phyloP scores from a whole-genome alignment of 1,139 yeast genomes.

The Pichia sp. region DNA sequence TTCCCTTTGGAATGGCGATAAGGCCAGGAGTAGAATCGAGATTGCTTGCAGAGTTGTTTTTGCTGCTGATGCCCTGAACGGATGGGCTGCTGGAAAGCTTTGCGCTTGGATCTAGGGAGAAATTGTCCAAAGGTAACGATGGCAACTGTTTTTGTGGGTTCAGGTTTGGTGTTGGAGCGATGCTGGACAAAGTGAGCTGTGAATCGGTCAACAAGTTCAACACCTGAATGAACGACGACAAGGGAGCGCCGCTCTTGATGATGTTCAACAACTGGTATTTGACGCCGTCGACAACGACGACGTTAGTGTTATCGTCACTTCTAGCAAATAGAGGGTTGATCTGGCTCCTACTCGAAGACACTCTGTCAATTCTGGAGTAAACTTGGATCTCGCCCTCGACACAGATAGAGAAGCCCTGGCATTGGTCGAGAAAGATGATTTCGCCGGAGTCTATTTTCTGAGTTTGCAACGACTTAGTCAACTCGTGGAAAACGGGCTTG shows the following conservation, averaged over 20 bases:
- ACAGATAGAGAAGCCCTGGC: constrained; percentile 82
- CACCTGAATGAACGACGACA: constrained; percentile 78
- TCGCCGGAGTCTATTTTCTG: constrained; percentile 79
- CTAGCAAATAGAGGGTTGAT: constrained; percentile 22
- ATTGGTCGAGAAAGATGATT: constrained; percentile 60
- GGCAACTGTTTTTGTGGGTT: constrained; percentile 10
- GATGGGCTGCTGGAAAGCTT: constrained; percentile 1
- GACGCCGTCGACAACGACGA: constrained; percentile 42
- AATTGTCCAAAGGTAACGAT: constrained; percentile 14
- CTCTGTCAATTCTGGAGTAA: constrained; percentile 50
- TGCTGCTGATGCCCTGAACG: neutral
- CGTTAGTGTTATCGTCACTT: constrained; percentile 23
- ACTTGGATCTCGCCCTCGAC: constrained; percentile 89
- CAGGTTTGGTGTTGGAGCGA: constrained; percentile 16
- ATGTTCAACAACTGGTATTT: constrained; percentile 76
- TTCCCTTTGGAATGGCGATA: constrained; percentile 57
- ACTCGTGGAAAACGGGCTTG: constrained; percentile 83
- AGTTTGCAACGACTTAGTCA: constrained; percentile 89
- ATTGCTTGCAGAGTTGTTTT: neutral
- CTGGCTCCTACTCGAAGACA: neutral
- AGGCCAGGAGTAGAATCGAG: constrained; percentile 39
- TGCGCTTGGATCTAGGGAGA: constrained; percentile 15
- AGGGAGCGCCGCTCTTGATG: constrained; percentile 79
- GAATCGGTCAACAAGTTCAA: constrained; percentile 62
- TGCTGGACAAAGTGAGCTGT: constrained; percentile 17